Evolutionary conservation across 2,329 filamentous ascomycete species (phyloP).

Genomic region (Fusarium scirpi): DNA sequence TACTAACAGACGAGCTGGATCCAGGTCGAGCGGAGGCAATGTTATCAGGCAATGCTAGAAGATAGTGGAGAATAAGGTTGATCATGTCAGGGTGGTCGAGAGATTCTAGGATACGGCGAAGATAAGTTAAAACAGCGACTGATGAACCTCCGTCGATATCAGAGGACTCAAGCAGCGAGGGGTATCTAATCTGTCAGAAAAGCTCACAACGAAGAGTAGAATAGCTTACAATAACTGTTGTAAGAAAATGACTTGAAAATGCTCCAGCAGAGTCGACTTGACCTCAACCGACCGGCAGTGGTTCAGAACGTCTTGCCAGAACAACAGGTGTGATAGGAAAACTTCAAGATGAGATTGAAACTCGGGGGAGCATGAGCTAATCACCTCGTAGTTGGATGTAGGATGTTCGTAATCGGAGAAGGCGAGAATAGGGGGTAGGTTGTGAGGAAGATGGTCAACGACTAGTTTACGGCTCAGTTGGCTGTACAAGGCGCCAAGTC

Average conservation of each 20-base stretch:
- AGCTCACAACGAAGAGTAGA: neutral
- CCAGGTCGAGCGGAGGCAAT: conserved; percentile 53
- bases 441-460: conserved; percentile 79
- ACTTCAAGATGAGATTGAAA: conserved; percentile 91
- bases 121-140: conserved; percentile 93
- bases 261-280: conserved; percentile 91
- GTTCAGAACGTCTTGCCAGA: conserved; percentile 98
- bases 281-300: conserved; percentile 94
- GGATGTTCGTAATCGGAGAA: conserved; percentile 89
- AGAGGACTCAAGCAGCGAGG: conserved; percentile 94
- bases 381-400: conserved; percentile 75
- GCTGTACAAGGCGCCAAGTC: conserved; percentile 80
- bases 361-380: conserved; percentile 78
- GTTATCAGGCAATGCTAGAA: conserved; percentile 80
- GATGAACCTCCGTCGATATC: conserved; percentile 97
- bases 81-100: conserved; percentile 95
- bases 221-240: conserved; percentile 86
- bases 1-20: conserved; percentile 68
- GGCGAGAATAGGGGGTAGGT: conserved; percentile 84
- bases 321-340: conserved; percentile 92
- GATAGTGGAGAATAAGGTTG: conserved; percentile 91
- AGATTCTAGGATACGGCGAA: conserved; percentile 89
- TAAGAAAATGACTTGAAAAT: conserved; percentile 96
- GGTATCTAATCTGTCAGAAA: conserved; percentile 72
- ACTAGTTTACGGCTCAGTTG: conserved; percentile 81